These are phyloP conservation scores for Aphanomyces stellatus DNA, from an alignment of 352 stramenopile genomes.

Conservation along the genomic window DNA sequence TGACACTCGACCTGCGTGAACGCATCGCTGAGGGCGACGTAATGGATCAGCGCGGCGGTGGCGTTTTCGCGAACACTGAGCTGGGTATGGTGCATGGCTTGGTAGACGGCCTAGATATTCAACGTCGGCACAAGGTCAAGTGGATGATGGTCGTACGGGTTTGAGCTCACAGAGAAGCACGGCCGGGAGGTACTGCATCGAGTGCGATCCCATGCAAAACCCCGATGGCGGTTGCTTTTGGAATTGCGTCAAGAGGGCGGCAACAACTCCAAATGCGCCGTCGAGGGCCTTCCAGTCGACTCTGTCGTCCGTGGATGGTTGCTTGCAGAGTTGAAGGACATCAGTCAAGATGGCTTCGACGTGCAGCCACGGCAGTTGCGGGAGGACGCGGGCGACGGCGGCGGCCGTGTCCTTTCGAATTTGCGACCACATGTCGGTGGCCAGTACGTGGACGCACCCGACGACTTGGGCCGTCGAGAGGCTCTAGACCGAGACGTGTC, in stretches of 20 bases:
- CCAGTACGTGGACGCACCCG: slow-evolving; percentile 1
- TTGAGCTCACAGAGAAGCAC: slow-evolving; percentile 13
- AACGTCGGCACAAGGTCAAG: slow-evolving; percentile 23
- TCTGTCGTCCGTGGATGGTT: not conserved
- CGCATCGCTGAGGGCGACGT: slow-evolving; percentile 41
- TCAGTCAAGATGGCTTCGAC: slow-evolving; percentile 37
- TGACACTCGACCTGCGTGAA: slow-evolving; percentile 37
- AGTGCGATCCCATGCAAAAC: slow-evolving; percentile 28
- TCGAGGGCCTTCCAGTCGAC: slow-evolving; percentile 5
- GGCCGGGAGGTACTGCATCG: slow-evolving; percentile 18
- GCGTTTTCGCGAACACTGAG: slow-evolving; percentile 44
- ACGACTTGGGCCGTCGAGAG: not conserved
- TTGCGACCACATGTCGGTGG: slow-evolving; percentile 62
- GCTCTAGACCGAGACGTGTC: not conserved
- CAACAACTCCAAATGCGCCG: slow-evolving; percentile 27
- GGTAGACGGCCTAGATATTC: slow-evolving; percentile 47
- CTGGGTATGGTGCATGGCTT: slow-evolving; percentile 45
- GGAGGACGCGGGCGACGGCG: slow-evolving; percentile 15
- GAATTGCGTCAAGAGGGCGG: slow-evolving; percentile 19
- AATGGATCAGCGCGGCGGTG: slow-evolving; percentile 37
- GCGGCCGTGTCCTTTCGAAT: slow-evolving; percentile 45
- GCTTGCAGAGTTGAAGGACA: slow-evolving; percentile 31
- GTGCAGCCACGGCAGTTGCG: slow-evolving; percentile 24
- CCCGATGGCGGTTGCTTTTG: not conserved
- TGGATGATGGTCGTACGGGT: not conserved